Percentiles rank a stretch among this genome's conserved stretches.
Evolutionary conservation across 225 moss, liverwort and hornwort species (phyloP).

Genomic region (Bryum argenteum): DNA sequence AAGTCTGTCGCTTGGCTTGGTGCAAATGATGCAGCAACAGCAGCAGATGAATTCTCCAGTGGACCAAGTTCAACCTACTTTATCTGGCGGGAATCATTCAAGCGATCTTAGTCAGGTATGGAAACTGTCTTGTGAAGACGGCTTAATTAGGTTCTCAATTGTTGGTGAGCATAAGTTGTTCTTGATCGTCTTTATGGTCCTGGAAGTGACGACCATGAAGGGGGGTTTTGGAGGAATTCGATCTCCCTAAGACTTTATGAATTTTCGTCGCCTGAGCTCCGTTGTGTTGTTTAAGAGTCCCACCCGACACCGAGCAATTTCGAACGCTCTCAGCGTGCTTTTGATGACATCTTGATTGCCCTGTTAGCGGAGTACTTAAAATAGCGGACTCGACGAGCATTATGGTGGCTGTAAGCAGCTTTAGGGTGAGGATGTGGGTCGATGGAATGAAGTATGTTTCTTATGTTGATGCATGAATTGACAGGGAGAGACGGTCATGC

Average conservation of each 20-base stretch:
- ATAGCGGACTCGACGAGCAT: neutral
- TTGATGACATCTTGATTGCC: too few relatives aligned
- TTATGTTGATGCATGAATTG: constrained; percentile 8
- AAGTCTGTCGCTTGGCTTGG: constrained; percentile 47
- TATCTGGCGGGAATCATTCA: constrained; percentile 33
- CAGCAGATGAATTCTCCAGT: constrained; percentile 43
- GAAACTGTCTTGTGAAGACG: neutral
- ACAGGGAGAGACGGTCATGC: constrained; percentile 62
- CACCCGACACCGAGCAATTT: too few relatives aligned
- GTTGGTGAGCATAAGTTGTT: neutral
- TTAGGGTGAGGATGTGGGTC: neutral
- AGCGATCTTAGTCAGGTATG: constrained; percentile 48
- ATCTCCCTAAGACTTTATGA: neutral
- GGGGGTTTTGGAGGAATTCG: neutral
- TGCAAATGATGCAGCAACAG: constrained; percentile 49
- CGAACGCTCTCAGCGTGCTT: too few relatives aligned
- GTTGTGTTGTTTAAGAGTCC: neutral
- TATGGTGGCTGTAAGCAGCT: neutral
- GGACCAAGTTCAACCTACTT: constrained; percentile 42
- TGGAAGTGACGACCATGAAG: neutral
- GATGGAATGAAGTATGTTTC: neutral
- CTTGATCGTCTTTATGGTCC: neutral
- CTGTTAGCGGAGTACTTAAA: too few relatives aligned
- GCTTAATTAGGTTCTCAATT: neutral
- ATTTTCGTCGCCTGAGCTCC: too few relatives aligned